Conservation (phyloP, 2,329 filamentous ascomycete species). For the Fusarium graminum region DNA sequence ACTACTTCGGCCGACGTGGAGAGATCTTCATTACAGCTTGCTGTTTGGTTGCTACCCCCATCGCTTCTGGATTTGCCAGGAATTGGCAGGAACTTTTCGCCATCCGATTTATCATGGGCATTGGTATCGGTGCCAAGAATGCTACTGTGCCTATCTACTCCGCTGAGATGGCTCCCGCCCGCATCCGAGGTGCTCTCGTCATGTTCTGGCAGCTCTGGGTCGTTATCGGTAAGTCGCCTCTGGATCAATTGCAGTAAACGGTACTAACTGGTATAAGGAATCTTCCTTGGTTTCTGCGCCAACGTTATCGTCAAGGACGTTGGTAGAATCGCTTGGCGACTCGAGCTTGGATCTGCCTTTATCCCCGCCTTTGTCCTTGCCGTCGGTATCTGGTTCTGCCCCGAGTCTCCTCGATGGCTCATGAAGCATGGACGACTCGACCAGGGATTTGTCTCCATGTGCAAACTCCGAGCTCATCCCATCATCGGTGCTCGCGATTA, state of each 20-base stretch:
- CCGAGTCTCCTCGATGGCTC: constrained; percentile 73
- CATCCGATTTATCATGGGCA: constrained; percentile 75
- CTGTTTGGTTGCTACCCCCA: constrained; percentile 74
- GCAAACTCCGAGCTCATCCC: constrained; percentile 63
- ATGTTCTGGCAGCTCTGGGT: constrained; percentile 85
- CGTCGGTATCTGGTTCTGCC: constrained; percentile 70
- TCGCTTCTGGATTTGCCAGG: constrained; percentile 73
- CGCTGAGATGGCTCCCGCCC: constrained; percentile 77
- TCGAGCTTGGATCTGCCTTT: constrained; percentile 71
- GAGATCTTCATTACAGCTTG: constrained; percentile 80
- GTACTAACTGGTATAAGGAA: constrained; percentile 27
- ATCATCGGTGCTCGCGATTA: constrained; percentile 71
- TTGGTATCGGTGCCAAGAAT: constrained; percentile 77
- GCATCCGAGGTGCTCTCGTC: constrained; percentile 79
- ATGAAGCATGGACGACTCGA: constrained; percentile 73
- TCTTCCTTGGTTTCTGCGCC: constrained; percentile 59
- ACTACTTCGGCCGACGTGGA: constrained; percentile 61
- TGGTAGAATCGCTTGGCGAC: constrained; percentile 53
- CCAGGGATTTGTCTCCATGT: constrained; percentile 70
- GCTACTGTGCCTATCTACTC: constrained; percentile 79
- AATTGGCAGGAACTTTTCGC: constrained; percentile 76
- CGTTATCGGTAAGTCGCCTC: constrained; percentile 58
- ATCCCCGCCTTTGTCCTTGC: constrained; percentile 68
- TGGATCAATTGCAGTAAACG: fast-evolving
- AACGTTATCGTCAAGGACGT: constrained; percentile 52